Conservation (phyloP, 106 monocot species). For the Dendrobium catenatum region DNA sequence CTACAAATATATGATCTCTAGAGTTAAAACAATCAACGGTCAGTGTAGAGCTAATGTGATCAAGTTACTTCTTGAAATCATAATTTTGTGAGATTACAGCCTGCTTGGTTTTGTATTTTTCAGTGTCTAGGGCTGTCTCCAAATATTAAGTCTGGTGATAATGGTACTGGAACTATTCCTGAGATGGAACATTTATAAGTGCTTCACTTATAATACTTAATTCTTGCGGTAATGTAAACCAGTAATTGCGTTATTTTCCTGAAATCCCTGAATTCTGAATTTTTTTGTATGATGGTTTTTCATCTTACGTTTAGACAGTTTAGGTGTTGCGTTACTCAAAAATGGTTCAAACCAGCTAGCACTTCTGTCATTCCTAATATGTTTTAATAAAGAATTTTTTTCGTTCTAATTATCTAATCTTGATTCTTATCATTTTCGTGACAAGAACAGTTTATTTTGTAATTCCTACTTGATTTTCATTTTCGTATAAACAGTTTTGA, state of each 20-base stretch:
- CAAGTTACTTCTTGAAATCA: not conserved
- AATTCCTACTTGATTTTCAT: not conserved
- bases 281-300: not conserved
- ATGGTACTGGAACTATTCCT: not conserved
- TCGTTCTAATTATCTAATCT: not conserved
- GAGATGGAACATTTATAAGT: not conserved
- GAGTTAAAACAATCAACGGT: not conserved
- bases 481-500: not conserved
- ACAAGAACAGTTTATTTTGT: not conserved
- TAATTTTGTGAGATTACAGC: not conserved
- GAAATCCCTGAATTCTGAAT: not conserved
- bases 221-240: not conserved
- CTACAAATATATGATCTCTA: not conserved
- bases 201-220: not conserved
- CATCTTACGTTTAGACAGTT: not conserved
- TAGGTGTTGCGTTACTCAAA: not conserved
- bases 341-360: not conserved
- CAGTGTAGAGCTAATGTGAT: not conserved
- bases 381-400: not conserved
- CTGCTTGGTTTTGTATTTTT: not conserved
- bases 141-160: not conserved
- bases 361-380: not conserved
- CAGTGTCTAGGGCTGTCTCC: not conserved
- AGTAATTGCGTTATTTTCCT: not conserved
- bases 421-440: conserved; percentile 1